Evolutionary conservation across 768 basidiomycete species (phyloP).

Genomic region (Rhodotorula graminis): DNA sequence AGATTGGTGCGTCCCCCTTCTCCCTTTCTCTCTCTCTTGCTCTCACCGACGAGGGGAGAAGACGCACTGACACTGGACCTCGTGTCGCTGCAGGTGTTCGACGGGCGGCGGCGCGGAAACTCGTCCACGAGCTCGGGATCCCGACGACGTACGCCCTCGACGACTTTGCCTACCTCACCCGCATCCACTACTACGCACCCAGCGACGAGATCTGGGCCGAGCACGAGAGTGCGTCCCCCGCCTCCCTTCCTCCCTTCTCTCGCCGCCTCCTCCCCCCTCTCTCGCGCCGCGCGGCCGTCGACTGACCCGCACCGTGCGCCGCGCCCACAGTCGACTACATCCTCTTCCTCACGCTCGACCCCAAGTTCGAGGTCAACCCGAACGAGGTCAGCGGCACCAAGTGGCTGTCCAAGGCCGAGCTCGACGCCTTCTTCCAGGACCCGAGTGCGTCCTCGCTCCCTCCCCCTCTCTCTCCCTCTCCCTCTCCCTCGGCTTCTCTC

Average conservation of each 20-base stretch:
- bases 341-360: constrained; percentile 84
- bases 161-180: constrained; percentile 86
- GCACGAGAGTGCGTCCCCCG: constrained; percentile 70
- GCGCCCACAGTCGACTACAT: constrained; percentile 82
- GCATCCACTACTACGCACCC: constrained; percentile 96
- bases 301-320: background rate
- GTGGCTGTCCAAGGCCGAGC: constrained; percentile 84
- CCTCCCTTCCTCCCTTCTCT: too few relatives aligned
- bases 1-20: constrained; percentile 49
- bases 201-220: constrained; percentile 92
- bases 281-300: background rate
- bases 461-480: background rate
- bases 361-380: constrained; percentile 68
- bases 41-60: too few relatives aligned
- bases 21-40: background rate
- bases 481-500: background rate
- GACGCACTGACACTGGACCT: background rate
- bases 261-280: background rate
- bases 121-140: constrained; percentile 94
- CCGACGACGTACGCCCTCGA: constrained; percentile 69
- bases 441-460: constrained; percentile 53
- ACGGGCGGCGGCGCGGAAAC: constrained; percentile 86
- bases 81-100: constrained; percentile 61
- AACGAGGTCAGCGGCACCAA: constrained; percentile 90
- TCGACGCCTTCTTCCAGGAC: constrained; percentile 84